phyloP scores from a whole-genome alignment of 495 filamentous ascomycete genomes.

The Penicillium pancosmium region DNA sequence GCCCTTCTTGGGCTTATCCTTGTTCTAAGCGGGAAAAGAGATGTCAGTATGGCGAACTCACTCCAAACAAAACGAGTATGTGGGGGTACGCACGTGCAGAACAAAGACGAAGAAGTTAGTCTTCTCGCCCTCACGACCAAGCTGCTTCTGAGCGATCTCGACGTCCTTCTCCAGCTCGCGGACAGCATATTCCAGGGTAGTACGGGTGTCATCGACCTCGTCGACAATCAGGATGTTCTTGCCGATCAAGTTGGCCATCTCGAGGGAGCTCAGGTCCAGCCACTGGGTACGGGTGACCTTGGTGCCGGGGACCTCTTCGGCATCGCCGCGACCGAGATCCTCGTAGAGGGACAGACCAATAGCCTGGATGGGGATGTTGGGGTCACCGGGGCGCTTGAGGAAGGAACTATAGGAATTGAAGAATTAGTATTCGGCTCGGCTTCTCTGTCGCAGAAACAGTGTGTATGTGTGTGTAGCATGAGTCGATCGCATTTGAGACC shows the following conservation, averaged over 20 bases:
- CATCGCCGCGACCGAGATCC: conserved; percentile 62
- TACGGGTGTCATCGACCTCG: conserved; percentile 97
- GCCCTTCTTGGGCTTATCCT: conserved; percentile 95
- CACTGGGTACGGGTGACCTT: conserved; percentile 98
- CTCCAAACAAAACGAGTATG: too few relatives aligned
- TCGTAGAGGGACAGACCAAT: conserved; percentile 98
- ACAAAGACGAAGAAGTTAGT: conserved; percentile 94
- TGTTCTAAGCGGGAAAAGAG: conserved; percentile 64
- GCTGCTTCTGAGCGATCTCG: conserved; percentile 70
- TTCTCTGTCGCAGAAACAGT: too few relatives aligned
- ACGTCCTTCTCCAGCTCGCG: conserved; percentile 96
- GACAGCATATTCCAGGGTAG: conserved; percentile 95
- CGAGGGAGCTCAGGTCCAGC: conserved; percentile 86
- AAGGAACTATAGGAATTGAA: conserved; percentile 63
- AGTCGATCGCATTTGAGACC: too few relatives aligned
- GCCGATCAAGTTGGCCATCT: conserved; percentile 91
- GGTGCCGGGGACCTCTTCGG: conserved; percentile 77
- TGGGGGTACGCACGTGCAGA: conserved; percentile 71
- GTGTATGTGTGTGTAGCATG: too few relatives aligned
- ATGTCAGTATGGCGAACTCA: not conserved
- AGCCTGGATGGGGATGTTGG: conserved; percentile 99
- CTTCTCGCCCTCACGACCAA: conserved; percentile 68
- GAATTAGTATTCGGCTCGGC: conserved; percentile 1
- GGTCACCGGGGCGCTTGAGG: conserved; percentile 81
- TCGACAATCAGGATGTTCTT: conserved; percentile 98